Evolutionary conservation across 1,284 basidiomycete species (phyloP).

Genomic region (Macrocystidia cucumis): DNA sequence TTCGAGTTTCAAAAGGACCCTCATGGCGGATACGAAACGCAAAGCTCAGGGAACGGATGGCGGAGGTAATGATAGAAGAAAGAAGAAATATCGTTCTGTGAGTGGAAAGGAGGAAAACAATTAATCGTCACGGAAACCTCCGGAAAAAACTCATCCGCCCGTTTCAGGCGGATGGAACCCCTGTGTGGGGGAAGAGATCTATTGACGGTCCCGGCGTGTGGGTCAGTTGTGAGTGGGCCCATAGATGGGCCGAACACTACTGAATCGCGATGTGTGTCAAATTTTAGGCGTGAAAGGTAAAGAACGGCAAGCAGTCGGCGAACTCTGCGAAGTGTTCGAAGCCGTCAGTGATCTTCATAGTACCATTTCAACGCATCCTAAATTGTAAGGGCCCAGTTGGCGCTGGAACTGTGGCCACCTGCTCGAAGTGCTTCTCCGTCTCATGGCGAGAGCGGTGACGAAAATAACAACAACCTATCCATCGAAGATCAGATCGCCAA

Average conservation of each 20-base stretch:
- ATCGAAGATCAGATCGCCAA: slow-evolving; percentile 65
- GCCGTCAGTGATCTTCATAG: slow-evolving; percentile 34
- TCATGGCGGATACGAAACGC: slow-evolving; percentile 13
- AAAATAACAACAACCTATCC: slow-evolving; percentile 31
- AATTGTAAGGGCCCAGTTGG: slow-evolving; percentile 46
- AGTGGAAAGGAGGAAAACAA: slow-evolving; percentile 9
- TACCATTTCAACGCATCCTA: slow-evolving; percentile 5
- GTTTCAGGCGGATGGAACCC: slow-evolving; percentile 47
- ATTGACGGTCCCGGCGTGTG: slow-evolving; percentile 77
- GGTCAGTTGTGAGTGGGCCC: slow-evolving; percentile 52
- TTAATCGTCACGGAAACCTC: too few species aligned
- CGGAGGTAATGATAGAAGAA: slow-evolving; percentile 20
- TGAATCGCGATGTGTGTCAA: too few species aligned
- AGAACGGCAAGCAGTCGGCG: slow-evolving; percentile 67
- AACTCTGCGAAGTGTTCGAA: slow-evolving; percentile 72
- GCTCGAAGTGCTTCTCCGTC: slow-evolving; percentile 14
- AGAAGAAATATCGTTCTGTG: slow-evolving; percentile 36
- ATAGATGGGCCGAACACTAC: too few species aligned
- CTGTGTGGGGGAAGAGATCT: slow-evolving; percentile 51
- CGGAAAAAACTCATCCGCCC: slow-evolving; percentile 3
- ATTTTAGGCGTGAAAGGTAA: slow-evolving; percentile 64
- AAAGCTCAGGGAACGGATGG: slow-evolving; percentile 10
- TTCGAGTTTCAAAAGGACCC: too few species aligned
- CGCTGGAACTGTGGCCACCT: slow-evolving; percentile 62
- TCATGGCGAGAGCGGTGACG: slow-evolving; percentile 18